Conservation (phyloP, 208 protist species). For the Leishmania gerbilli region DNA sequence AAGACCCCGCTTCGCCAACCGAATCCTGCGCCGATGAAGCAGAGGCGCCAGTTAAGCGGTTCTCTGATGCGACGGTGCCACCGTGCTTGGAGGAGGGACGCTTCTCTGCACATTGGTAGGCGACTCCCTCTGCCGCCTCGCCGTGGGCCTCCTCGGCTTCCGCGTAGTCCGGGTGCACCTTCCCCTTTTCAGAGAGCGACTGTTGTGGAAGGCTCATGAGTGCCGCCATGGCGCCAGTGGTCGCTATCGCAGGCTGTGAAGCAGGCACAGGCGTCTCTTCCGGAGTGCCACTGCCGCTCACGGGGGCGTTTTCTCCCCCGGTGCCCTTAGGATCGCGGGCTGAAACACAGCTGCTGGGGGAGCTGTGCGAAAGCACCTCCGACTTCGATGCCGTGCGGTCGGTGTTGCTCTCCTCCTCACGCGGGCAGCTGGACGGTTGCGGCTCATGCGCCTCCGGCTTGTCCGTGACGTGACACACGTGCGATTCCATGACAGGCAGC, state of each 20-base stretch:
- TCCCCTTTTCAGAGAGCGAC: not conserved
- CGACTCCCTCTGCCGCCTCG: not conserved
- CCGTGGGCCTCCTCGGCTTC: not conserved
- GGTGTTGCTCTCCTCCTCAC: not conserved
- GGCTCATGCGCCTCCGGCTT: not conserved
- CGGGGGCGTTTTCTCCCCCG: not conserved
- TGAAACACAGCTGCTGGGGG: not conserved
- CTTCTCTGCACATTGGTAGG: not conserved
- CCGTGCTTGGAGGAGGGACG: not conserved
- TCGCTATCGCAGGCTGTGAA: not conserved
- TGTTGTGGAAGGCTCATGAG: not conserved
- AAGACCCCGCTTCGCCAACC: not conserved
- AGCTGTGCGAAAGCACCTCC: not conserved
- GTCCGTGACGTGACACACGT: constrained; percentile 32
- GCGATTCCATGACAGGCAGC: constrained; percentile 8
- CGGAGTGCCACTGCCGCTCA: not conserved
- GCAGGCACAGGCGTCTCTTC: not conserved
- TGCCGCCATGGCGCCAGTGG: not conserved
- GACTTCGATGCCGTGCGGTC: not conserved
- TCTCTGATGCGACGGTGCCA: not conserved
- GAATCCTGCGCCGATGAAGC: not conserved
- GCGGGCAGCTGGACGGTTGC: not conserved
- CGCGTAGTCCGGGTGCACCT: not conserved
- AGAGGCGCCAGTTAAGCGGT: not conserved
- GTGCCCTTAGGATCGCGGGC: not conserved